Evolutionary conservation across 1,284 basidiomycete species (phyloP).

Genomic region (Cystobasidium sp.): DNA sequence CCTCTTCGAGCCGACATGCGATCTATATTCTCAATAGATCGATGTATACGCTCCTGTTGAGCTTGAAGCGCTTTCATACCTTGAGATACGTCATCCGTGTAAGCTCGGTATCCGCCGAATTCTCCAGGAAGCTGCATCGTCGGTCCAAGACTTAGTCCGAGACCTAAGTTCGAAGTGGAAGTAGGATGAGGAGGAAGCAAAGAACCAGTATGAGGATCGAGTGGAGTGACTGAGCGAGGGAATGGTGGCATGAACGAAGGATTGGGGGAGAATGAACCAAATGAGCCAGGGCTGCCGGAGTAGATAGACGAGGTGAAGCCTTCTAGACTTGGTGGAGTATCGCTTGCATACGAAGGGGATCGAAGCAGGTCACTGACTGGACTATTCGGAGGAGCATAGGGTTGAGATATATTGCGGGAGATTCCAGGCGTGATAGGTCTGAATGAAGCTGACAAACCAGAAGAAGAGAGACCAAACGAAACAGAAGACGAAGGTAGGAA

Average conservation of each 20-base stretch:
- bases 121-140: background rate
- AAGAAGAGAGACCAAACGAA: background rate
- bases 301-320: conserved; percentile 7
- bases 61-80: conserved; percentile 21
- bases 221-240: background rate
- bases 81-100: background rate
- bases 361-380: background rate
- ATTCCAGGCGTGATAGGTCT: background rate
- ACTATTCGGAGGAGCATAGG: conserved; percentile 8
- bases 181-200: background rate
- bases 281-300: conserved; percentile 1
- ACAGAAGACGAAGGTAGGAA: background rate
- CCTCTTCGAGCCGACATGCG: background rate
- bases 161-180: background rate
- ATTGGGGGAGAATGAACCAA: background rate
- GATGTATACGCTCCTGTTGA: conserved; percentile 17
- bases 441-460: background rate
- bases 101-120: background rate
- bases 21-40: background rate
- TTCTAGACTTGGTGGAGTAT: conserved; percentile 11
- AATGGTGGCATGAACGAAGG: background rate
- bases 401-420: background rate
- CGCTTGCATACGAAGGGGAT: background rate
- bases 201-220: conserved; percentile 2
- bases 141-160: background rate